Evolutionary conservation across 2,329 filamentous ascomycete species (phyloP), one percentile per base, ranked within the genome.

Genomic region (Aspergillus sp.): DNA sequence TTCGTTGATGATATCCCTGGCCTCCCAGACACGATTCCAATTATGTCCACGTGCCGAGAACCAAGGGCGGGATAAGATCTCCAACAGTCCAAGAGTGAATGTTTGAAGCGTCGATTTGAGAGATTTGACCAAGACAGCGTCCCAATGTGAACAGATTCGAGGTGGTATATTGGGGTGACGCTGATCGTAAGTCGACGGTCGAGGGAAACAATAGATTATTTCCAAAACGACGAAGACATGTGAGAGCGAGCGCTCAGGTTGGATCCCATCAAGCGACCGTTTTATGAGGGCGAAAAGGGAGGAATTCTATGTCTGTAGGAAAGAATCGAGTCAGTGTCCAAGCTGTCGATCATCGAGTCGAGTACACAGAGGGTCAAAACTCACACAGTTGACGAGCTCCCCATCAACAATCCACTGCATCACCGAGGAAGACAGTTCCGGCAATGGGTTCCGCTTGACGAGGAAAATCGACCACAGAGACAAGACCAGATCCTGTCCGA

Each of bases 341-440:
- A 38, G 35, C 24, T 40, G 33, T 45, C 36, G 14, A 55, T 52
- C 20, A 50, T 17, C 35, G 35, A 38, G 49, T 22, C 44, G 33
- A 16, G 41, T 20, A 44, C 42, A 42, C 40, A 24, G 42, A 45
- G 49, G 42, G 43, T 16, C 17, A 38, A 33, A 49, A 66, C 66
- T 63, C 50, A 69, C 66, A 68, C 65, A 63, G 50, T 52, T 55
- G 52, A 54, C 49, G 51, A 51, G 53, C 35, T 56, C 59, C 60
- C 57, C 55, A 51, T 58, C 47, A 58, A 52, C 62, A 61, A 59
- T 60, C 51, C 47, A 59, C 50, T 53, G 51, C 55, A 57, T 50
- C 53, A 58, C 57, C 53, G 45, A 42, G 22, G 14, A 24, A 40
- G 17, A 11, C 36, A 36, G 54, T 50, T 58, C 45, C 45, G 47